Evolutionary conservation across 2,329 filamentous ascomycete genomes (phyloP), one percentile per base, ranked within the genome.

Genomic region (Sclerotiophoma versabilis): DNA sequence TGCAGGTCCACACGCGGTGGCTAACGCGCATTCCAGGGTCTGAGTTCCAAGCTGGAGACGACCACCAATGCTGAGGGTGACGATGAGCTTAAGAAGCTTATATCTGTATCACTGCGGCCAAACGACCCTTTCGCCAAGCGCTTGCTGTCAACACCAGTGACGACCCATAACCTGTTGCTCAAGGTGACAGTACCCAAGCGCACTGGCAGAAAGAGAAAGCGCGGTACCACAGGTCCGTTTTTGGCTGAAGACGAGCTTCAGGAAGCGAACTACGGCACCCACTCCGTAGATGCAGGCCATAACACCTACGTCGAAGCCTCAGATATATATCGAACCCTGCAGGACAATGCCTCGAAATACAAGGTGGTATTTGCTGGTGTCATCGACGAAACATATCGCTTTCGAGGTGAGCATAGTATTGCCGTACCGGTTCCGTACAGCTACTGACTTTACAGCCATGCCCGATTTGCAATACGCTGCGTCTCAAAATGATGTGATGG

Each of bases 401-500:
- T 96, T 75, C 85, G 93, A 71, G 87, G 87, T 83, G 73, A 59
- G 75, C 58, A 19, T 17, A 5, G 10, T 8, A n/a, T 23, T 47
- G 11, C 5, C 9, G 5, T 8, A 10, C 1, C 9, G 29, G 20
- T 11, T 37, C n/a, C 29, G 15, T 6, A 15, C 27, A 19, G 32
- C 38, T 25, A 41, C 64, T 70, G 44, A 71, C 52, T 41, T 14
- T 9, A 22, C 52, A 85, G 85, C 84, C 26, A 81, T 96, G 60
- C 88, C 92, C 8, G 93, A 98, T 75, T 96, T 96, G 68, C 91
- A 96, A 67, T 93, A 88, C 75, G 86, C 90, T 19, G 87, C 89
- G 44, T 81, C 82, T 12, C 82, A 84, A 29, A 88, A 88, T 38
- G 78, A 83, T 0, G 91, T 96, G 72, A 86, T 92, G 66, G 82